phyloP scores from a whole-genome alignment of 225 moss, liverwort and hornwort genomes.

The Physcomitrellopsis africana region DNA sequence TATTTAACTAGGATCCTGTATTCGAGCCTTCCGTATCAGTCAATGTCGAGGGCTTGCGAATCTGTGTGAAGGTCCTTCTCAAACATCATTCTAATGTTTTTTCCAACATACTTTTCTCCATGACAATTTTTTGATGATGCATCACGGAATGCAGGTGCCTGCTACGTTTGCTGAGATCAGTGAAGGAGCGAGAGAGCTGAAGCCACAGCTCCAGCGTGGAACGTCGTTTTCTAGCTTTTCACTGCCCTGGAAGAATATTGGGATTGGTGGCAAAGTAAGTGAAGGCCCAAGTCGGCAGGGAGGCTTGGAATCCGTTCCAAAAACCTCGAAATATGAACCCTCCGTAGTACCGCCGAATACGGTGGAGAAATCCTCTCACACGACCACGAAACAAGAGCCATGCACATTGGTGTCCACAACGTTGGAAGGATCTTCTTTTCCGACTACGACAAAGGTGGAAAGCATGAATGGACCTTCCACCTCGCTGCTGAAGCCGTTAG shows the following conservation, averaged over 20 bases:
- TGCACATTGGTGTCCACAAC: slow-evolving; percentile 26
- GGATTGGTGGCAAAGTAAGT: slow-evolving; percentile 26
- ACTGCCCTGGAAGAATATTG: slow-evolving; percentile 39
- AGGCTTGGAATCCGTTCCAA: slow-evolving; percentile 10
- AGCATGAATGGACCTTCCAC: slow-evolving; percentile 21
- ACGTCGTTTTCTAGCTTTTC: slow-evolving; percentile 51
- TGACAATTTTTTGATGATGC: background rate
- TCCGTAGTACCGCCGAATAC: background rate
- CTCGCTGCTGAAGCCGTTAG: slow-evolving; percentile 23
- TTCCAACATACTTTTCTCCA: no score
- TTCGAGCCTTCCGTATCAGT: no score
- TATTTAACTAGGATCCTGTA: no score
- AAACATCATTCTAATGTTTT: no score
- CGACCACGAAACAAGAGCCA: slow-evolving; percentile 14
- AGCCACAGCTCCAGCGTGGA: slow-evolving; percentile 47
- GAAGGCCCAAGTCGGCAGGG: slow-evolving; percentile 28
- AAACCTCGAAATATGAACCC: slow-evolving; percentile 15
- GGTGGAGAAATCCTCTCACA: background rate
- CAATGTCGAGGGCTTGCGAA: no score
- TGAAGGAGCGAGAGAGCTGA: slow-evolving; percentile 51
- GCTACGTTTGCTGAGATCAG: slow-evolving; percentile 52
- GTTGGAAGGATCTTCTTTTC: slow-evolving; percentile 32
- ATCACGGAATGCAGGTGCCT: slow-evolving; percentile 43
- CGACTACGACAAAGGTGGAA: slow-evolving; percentile 27
- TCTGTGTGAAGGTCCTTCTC: no score